Conservation (phyloP, 208 protist genomes). For the Sergeia podlipaevii region DNA sequence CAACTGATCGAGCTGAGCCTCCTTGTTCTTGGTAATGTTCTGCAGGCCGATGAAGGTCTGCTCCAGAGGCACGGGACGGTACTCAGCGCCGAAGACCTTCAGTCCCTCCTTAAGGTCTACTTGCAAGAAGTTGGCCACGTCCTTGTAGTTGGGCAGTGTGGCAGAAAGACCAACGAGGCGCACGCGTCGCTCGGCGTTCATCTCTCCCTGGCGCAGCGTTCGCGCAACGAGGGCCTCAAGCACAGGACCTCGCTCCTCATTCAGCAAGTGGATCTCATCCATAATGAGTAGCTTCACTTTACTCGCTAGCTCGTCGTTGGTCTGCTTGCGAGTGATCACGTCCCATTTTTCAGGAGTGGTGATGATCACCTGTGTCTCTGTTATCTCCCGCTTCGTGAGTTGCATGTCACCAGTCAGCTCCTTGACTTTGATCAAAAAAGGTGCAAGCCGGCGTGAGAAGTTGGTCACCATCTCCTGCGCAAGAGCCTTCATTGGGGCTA, state of each 20-base stretch:
- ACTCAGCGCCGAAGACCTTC: slow-evolving; percentile 96
- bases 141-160: slow-evolving; percentile 99
- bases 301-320: slow-evolving; percentile 90
- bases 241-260: slow-evolving; percentile 98
- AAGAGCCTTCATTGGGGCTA: slow-evolving; percentile 99
- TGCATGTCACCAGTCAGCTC: slow-evolving; percentile 99
- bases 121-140: slow-evolving; percentile 97
- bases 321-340: slow-evolving; percentile 98
- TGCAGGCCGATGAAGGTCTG: slow-evolving; percentile 96
- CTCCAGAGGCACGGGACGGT: slow-evolving; percentile 96
- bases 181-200: slow-evolving; percentile 87
- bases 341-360: slow-evolving; percentile 99
- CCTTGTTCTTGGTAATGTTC: slow-evolving; percentile 43
- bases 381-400: slow-evolving; percentile 96
- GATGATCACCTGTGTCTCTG: slow-evolving; percentile 98
- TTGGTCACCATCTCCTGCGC: slow-evolving; percentile 98
- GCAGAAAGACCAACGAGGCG: slow-evolving; percentile 97
- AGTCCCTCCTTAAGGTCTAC: slow-evolving; percentile 92
- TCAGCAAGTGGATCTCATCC: slow-evolving; percentile 99
- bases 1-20: slow-evolving; percentile 58
- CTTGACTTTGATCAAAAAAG: slow-evolving; percentile 88
- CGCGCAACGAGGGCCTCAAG: slow-evolving; percentile 98
- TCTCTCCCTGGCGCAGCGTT: slow-evolving; percentile 94
- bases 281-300: slow-evolving; percentile 97
- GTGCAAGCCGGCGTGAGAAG: slow-evolving; percentile 91